Evolutionary conservation across 805 yeast genomes (phyloP), one percentile per base, ranked within the genome.

Genomic region (Candida suzukii): DNA sequence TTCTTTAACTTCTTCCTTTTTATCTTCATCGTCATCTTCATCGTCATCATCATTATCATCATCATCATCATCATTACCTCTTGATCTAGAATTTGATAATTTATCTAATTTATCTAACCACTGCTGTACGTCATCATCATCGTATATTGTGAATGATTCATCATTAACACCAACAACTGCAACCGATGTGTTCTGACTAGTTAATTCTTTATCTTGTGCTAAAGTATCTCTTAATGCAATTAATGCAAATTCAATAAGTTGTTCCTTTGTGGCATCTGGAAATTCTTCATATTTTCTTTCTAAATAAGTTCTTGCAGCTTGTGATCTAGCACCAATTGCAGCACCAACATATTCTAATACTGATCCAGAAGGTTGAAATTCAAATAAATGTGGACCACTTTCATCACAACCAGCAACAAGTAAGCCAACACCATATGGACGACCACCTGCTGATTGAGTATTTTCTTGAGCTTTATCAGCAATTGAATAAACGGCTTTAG

Each of bases 371-470:
- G 99, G 99, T 60, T 86, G 91, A 66, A 93, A 93, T 68, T 93
- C 99, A 62, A 78, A 81, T 47, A 93, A 67, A 63, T 93, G 99
- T 9, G 98, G 84, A 13, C 99, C 99, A 25, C 88, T 76, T 58
- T 86, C 95, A 60, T 93, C 99, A 61, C 78, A 75, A 17, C 99
- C 99, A 14, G 86, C 81, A 37, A 93, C 76, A 44, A 93, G 68
- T 48, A 93, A 71, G 3, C 99, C 99, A 19, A 93, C 99, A 49
- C 99, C 99, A 58, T 93, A 93, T 10, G 99, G 99, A 64, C 99
- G 81, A 11, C 91, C 83, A 8, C 98, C 98, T 56, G 93, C 88
- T 45, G 86, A 80, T 67, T 93, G 98, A 32, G 99, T 93, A 66
- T 93, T 91, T 51, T 78, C 81, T 66, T 93, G 99, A 0, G 99